A percentile compares a stretch with the other conserved stretches of the same genome.
phyloP scores from a whole-genome alignment of 2,329 filamentous ascomycete species.

The Phaeosphaeriaceae sp. region DNA sequence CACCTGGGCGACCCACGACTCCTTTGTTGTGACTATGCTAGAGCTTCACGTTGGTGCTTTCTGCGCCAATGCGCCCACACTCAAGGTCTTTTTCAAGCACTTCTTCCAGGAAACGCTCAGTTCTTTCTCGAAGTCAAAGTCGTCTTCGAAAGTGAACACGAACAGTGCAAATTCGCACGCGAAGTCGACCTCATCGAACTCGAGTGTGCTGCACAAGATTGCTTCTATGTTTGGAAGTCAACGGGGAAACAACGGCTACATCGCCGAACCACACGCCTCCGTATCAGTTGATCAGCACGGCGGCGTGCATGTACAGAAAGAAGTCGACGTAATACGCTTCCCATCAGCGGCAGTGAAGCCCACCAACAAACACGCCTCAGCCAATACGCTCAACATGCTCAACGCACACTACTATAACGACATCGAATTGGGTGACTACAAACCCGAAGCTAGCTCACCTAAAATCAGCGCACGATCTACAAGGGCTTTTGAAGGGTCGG shows the following conservation, averaged over 20 bases:
- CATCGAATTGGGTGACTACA: slow-evolving; percentile 31
- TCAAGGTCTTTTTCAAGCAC: slow-evolving; percentile 44
- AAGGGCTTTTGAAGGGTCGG: slow-evolving; percentile 7
- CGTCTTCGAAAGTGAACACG: not conserved
- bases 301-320: slow-evolving; percentile 25
- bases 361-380: slow-evolving; percentile 9
- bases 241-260: slow-evolving; percentile 25
- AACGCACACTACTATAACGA: slow-evolving; percentile 27
- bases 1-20: slow-evolving; percentile 34
- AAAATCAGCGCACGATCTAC: slow-evolving; percentile 13
- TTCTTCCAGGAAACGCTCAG: slow-evolving; percentile 34
- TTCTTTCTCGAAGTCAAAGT: slow-evolving; percentile 9
- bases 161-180: not conserved
- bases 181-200: not conserved
- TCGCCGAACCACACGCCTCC: slow-evolving; percentile 28
- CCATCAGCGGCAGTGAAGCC: slow-evolving; percentile 4
- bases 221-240: slow-evolving; percentile 10
- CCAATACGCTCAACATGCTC: slow-evolving; percentile 21
- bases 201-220: slow-evolving; percentile 13
- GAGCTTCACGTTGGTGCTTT: slow-evolving; percentile 40
- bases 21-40: slow-evolving; percentile 27
- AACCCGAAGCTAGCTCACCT: slow-evolving; percentile 16
- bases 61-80: slow-evolving; percentile 39
- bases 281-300: slow-evolving; percentile 30
- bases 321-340: slow-evolving; percentile 18